A percentile compares a stretch with the other conserved stretches of the same genome.
phyloP scores from a whole-genome alignment of 2,329 filamentous ascomycete species.

The Coniosporium tulheliwenetii region DNA sequence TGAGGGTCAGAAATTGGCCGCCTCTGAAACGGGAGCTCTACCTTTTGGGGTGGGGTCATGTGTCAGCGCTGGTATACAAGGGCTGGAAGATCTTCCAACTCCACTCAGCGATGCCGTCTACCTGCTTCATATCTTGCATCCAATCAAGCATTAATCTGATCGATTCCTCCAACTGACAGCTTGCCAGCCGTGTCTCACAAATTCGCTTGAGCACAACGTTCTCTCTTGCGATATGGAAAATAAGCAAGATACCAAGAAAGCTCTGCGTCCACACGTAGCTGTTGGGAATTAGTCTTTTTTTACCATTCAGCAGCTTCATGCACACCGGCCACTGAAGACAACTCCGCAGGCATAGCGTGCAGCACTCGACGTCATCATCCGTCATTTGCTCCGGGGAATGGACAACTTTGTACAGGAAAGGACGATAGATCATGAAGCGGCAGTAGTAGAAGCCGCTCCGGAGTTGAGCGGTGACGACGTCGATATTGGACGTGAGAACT shows the following conservation, averaged over 20 bases:
- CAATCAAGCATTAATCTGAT: conserved; percentile 40
- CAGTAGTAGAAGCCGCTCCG: conserved; percentile 44
- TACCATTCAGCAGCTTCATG: conserved; percentile 39
- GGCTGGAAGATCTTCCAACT: conserved; percentile 36
- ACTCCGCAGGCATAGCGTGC: conserved; percentile 40
- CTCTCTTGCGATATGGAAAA: conserved; percentile 39
- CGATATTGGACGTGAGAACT: conserved; percentile 32
- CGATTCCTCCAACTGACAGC: conserved; percentile 34
- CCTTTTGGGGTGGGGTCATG: too few species aligned
- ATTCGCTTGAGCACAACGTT: conserved; percentile 27
- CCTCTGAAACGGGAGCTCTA: too few species aligned
- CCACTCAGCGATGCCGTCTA: conserved; percentile 40
- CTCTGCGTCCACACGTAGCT: conserved; percentile 49
- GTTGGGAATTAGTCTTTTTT: conserved; percentile 43
- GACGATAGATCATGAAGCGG: conserved; percentile 41
- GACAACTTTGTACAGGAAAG: conserved; percentile 44
- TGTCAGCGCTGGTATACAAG: too few species aligned
- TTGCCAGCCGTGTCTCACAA: conserved; percentile 32
- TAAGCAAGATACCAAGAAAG: conserved; percentile 40
- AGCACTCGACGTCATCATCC: conserved; percentile 37
- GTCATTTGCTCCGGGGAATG: conserved; percentile 40
- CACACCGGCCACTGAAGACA: conserved; percentile 45
- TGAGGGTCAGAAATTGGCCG: too few species aligned
- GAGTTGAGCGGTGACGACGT: conserved; percentile 41
- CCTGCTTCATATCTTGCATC: conserved; percentile 40